Evolutionary conservation across 805 yeast species (phyloP), one percentile per base, ranked within the genome.

Genomic region (Candida odintsovae): DNA sequence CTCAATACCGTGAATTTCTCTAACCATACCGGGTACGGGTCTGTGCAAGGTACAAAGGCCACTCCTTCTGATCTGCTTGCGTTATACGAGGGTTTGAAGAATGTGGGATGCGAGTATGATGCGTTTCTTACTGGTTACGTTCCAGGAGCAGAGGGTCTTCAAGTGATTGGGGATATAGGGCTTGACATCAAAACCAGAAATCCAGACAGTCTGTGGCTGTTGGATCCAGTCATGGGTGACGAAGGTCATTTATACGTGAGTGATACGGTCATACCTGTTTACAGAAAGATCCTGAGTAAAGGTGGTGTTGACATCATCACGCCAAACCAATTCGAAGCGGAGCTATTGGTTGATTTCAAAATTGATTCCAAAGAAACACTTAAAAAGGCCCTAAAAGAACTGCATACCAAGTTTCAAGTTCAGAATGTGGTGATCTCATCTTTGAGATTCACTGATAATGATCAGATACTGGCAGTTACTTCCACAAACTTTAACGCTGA

Each of bases 311-410:
- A 86, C 54, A 68, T 88, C 9, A 78, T 87, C 15, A 90, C 97
- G 0, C 98, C 98, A 3, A 90, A 90, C 63, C 95, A 87, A 62
- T 92, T 85, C 63, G 98, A 90, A 62, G 73, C 85, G 16, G 97
- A 90, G 64, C 62, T 88, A 25, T 64, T 92, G 38, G 72, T 80
- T 12, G 86, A 75, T 9, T 58, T 66, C 44, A 70, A 70, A 44
- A 75, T 87, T 19, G 58, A 57, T 2, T 62, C 70, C 22, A 47
- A 57, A 22, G 66, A 59, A 1, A 58, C 66, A 10, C 68, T 86
- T 40, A 59, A 61, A 29, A 36, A 47, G 20, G 88, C 90, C 0
- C 54, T 87, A 5, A 44, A 53, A 0, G 49, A 46, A 3, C 59
- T 88, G 13, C 89, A 85, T 57, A 45, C 47, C 3, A 63, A 64